Evolutionary conservation across 345 rosid genomes (phyloP), one percentile per base, ranked within the genome.

Genomic region (Citropsis articulata): DNA sequence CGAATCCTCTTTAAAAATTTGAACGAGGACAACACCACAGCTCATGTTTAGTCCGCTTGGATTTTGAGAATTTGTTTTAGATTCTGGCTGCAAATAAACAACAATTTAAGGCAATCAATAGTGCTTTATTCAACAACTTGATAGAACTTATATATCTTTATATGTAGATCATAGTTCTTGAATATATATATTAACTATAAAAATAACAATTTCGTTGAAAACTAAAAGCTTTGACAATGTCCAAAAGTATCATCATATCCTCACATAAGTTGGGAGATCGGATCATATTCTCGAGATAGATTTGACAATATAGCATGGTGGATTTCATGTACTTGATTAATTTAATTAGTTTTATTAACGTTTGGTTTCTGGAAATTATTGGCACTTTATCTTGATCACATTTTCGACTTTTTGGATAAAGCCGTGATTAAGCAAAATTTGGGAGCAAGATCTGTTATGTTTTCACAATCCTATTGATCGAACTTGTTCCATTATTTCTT

Each of bases 191-290:
- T 1, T 45, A 45, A 45, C 50, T 12, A 18, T 0, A 3, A 35
- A 38, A 38, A 35, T 6, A 18, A 33, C 40, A 66, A 66, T 35
- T 66, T 31, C 25, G 24, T 38, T 45, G 21, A 38, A 19, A 69
- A 69, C n/a, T 69, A 30, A 13, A 50, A 30, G 56, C 33, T 71
- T 53, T 71, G 74, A 71, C 61, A 71, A 50, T 48, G 61, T 27
- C 74, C 74, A 28, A 30, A 50, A 71, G 22, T 24, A 69, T 13
- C 31, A 19, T 19, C 35, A 30, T 28, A 33, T 35, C 14, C 53
- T 12, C 74, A 18, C 59, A 45, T 68, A 48, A 48, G 33, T 48
- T 69, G 36, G 73, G 73, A 69, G 74, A 71, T 71, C 74, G 19
- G 45, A 69, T 45, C 50, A 45, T 45, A 13, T 45, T 69, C 72